phyloP scores from a whole-genome alignment of 2,329 filamentous ascomycete species.

The Parafenestella ontariensis region DNA sequence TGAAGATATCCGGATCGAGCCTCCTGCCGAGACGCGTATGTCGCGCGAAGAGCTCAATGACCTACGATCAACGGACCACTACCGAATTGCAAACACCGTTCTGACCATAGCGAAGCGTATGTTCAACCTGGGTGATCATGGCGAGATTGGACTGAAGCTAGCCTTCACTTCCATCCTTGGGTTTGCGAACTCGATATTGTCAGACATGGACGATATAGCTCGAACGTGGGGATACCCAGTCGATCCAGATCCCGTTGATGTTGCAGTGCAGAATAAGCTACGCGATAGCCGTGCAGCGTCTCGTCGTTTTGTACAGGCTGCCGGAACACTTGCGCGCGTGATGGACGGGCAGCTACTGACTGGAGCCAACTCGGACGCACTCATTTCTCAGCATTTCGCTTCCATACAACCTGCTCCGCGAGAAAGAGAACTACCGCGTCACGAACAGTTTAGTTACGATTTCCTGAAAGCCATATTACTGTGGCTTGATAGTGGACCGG shows the following conservation, averaged over 20 bases:
- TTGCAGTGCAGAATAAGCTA: slow-evolving; percentile 63
- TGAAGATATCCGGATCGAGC: slow-evolving; percentile 62
- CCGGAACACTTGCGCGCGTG: slow-evolving; percentile 63
- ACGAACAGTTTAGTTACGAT: slow-evolving; percentile 67
- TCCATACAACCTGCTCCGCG: slow-evolving; percentile 56
- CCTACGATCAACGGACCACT: slow-evolving; percentile 62
- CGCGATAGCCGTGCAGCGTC: slow-evolving; percentile 63
- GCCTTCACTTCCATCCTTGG: slow-evolving; percentile 51
- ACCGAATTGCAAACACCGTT: slow-evolving; percentile 62
- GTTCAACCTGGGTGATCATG: slow-evolving; percentile 56
- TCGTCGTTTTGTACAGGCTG: slow-evolving; percentile 68
- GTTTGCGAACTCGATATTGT: slow-evolving; percentile 53
- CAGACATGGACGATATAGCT: slow-evolving; percentile 64
- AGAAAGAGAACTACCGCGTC: slow-evolving; percentile 41
- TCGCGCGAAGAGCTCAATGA: slow-evolving; percentile 53
- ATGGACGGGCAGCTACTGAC: slow-evolving; percentile 62
- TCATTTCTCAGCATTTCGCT: slow-evolving; percentile 56
- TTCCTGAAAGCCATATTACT: slow-evolving; percentile 69
- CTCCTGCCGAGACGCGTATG: slow-evolving; percentile 33
- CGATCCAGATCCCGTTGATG: slow-evolving; percentile 60
- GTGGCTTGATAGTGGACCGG: slow-evolving; percentile 67
- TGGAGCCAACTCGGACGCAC: slow-evolving; percentile 45
- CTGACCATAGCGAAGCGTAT: slow-evolving; percentile 63
- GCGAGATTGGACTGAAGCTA: slow-evolving; percentile 50
- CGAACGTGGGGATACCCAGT: slow-evolving; percentile 66